A percentile compares a stretch with the other conserved stretches of the same genome.
These are phyloP conservation scores for Herpetomonas tarakana DNA, from an alignment of 208 protist genomes.

Conservation along the genomic window DNA sequence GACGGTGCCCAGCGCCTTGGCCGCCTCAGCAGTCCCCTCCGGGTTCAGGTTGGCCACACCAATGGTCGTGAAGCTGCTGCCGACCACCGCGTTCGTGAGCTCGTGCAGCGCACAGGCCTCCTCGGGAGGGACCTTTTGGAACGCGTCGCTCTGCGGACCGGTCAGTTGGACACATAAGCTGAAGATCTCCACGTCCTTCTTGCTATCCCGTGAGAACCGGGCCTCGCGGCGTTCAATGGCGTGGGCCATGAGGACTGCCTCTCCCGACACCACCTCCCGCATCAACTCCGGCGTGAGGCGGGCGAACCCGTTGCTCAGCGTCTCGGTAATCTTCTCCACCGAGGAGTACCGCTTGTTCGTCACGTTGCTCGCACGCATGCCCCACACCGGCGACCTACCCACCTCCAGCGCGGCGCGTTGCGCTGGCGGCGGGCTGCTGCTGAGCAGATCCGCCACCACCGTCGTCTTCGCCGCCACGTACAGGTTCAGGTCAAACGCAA, in stretches of 20 bases:
- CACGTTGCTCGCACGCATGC: constrained; percentile 16
- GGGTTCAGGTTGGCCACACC: constrained; percentile 25
- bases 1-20: constrained; percentile 32
- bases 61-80: constrained; percentile 32
- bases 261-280: background rate
- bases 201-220: too few relatives aligned
- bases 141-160: background rate
- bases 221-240: constrained; percentile 7
- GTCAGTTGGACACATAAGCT: background rate
- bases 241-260: constrained; percentile 11
- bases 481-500: constrained; percentile 35
- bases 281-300: constrained; percentile 10
- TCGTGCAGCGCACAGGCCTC: background rate
- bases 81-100: constrained; percentile 18
- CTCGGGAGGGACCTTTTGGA: background rate
- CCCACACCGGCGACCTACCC: constrained; percentile 31
- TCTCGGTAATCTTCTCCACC: constrained; percentile 18
- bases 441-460: constrained; percentile 28
- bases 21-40: constrained; percentile 30
- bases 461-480: constrained; percentile 18
- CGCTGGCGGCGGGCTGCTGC: background rate
- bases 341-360: constrained; percentile 3
- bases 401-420: constrained; percentile 32
- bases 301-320: constrained; percentile 22
- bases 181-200: background rate